Evolutionary conservation across 139 green algal species (phyloP).

Genomic region (Picochlorum sp.): DNA sequence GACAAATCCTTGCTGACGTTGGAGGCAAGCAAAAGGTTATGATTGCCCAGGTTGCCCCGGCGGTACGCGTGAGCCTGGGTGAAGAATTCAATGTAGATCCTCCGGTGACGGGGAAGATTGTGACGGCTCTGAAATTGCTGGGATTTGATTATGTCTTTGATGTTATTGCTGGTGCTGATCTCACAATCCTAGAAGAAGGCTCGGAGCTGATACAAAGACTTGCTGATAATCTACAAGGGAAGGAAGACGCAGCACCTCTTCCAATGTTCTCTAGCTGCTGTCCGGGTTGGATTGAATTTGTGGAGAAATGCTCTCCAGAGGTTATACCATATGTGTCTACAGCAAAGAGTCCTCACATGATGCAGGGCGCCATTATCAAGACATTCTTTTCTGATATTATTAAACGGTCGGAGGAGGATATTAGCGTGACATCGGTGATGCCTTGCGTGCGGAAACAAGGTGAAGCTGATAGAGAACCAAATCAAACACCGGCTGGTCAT

Average conservation of each 20-base stretch:
- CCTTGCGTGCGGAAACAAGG: slow-evolving; percentile 58
- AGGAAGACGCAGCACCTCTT: slow-evolving; percentile 26
- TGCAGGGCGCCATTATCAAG: slow-evolving; percentile 58
- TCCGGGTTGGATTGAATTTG: slow-evolving; percentile 42
- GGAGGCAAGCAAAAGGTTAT: slow-evolving; percentile 25
- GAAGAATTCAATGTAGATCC: slow-evolving; percentile 46
- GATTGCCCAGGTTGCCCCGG: slow-evolving; percentile 44
- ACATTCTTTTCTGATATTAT: slow-evolving; percentile 40
- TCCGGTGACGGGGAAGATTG: slow-evolving; percentile 41
- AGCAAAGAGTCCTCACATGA: slow-evolving; percentile 62
- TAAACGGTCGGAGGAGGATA: slow-evolving; percentile 16
- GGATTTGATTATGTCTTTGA: slow-evolving; percentile 66
- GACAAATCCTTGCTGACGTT: slow-evolving; percentile 11
- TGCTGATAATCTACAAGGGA: not conserved
- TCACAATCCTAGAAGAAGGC: slow-evolving; percentile 72
- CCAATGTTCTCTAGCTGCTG: slow-evolving; percentile 74
- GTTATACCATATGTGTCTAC: slow-evolving; percentile 59
- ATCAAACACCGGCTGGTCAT: slow-evolving; percentile 15
- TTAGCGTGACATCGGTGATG: slow-evolving; percentile 50
- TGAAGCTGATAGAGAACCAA: slow-evolving; percentile 50
- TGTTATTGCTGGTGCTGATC: slow-evolving; percentile 33
- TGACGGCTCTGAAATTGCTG: slow-evolving; percentile 41
- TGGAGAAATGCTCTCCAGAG: slow-evolving; percentile 60
- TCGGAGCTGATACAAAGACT: slow-evolving; percentile 51
- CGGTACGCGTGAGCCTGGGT: slow-evolving; percentile 51